phyloP scores from a whole-genome alignment of 768 basidiomycete species.

The Mycena polygramma region DNA sequence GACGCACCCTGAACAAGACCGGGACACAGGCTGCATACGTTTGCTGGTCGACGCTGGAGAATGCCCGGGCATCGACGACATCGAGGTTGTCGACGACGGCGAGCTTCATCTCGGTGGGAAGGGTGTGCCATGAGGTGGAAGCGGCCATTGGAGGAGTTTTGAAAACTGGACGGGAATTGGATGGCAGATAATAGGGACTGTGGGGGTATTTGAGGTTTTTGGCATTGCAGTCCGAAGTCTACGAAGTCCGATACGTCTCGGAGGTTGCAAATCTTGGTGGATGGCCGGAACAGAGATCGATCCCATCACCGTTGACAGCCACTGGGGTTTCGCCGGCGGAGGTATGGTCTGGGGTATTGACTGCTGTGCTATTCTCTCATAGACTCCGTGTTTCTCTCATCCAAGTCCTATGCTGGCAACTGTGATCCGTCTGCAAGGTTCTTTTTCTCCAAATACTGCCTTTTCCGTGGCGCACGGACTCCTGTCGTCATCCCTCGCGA shows the following conservation, averaged over 20 bases:
- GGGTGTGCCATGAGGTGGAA: conserved; percentile 60
- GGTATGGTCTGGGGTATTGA: neutral
- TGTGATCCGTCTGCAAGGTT: neutral
- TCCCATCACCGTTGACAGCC: conserved; percentile 9
- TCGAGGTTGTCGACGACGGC: conserved; percentile 66
- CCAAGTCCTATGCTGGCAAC: too few relatives aligned
- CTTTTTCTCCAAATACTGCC: conserved; percentile 9
- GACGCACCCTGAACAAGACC: conserved; percentile 67
- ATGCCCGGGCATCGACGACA: conserved; percentile 55
- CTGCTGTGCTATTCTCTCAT: neutral
- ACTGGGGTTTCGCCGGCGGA: neutral
- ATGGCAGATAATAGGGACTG: conserved; percentile 17
- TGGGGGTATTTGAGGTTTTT: conserved; percentile 30
- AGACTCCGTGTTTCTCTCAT: neutral
- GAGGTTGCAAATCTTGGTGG: conserved; percentile 33
- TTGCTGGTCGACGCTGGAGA: conserved; percentile 63
- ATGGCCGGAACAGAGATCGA: conserved; percentile 25
- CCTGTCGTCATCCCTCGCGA: conserved; percentile 20
- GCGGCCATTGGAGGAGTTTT: conserved; percentile 38
- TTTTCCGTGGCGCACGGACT: conserved; percentile 31
- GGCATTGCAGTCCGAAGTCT: conserved; percentile 30
- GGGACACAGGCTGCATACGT: conserved; percentile 71
- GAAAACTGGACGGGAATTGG: neutral
- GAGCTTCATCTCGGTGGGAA: conserved; percentile 78
- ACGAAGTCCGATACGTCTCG: conserved; percentile 29